Percentiles rank a stretch among this genome's conserved stretches.
Evolutionary conservation across 1,139 yeast species (phyloP).

Genomic region (Kodamaea anthophila): DNA sequence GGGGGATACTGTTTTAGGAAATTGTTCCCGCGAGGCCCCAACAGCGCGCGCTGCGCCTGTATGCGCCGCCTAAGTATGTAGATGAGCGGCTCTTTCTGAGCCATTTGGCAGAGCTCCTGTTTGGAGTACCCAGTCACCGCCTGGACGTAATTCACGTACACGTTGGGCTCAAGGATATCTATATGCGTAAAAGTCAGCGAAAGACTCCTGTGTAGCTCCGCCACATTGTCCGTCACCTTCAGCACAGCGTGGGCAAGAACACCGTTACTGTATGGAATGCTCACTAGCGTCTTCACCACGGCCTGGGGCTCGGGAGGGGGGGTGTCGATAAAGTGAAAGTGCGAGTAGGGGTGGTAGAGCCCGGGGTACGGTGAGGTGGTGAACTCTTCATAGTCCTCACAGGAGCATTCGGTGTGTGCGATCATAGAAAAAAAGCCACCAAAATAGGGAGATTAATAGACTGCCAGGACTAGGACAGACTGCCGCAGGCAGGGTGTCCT

Average conservation of each 20-base stretch:
- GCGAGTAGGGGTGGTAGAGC: neutral
- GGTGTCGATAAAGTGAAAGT: neutral
- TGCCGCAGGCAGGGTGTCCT: too few species aligned
- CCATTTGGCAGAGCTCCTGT: conserved; percentile 1
- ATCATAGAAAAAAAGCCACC: too few species aligned
- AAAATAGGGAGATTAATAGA: too few species aligned
- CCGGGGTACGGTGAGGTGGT: conserved; percentile 1
- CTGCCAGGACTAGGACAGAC: too few species aligned
- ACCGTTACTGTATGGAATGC: conserved; percentile 1
- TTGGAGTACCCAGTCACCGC: conserved; percentile 6
- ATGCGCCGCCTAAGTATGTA: conserved; percentile 2
- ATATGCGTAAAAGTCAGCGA: too few species aligned
- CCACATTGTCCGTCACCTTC: neutral
- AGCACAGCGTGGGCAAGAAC: neutral
- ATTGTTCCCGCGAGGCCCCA: neutral
- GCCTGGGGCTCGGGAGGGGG: neutral
- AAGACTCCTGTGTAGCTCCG: neutral
- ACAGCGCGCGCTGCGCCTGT: conserved; percentile 1
- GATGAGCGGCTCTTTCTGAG: conserved; percentile 4
- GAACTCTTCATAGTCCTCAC: neutral
- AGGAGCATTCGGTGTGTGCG: too few species aligned
- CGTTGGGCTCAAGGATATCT: neutral
- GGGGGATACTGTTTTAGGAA: neutral
- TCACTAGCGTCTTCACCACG: neutral
- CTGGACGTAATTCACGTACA: neutral